These are phyloP conservation scores for Cytospora piceae DNA, from an alignment of 2,329 filamentous ascomycete species.

Conservation along the genomic window DNA sequence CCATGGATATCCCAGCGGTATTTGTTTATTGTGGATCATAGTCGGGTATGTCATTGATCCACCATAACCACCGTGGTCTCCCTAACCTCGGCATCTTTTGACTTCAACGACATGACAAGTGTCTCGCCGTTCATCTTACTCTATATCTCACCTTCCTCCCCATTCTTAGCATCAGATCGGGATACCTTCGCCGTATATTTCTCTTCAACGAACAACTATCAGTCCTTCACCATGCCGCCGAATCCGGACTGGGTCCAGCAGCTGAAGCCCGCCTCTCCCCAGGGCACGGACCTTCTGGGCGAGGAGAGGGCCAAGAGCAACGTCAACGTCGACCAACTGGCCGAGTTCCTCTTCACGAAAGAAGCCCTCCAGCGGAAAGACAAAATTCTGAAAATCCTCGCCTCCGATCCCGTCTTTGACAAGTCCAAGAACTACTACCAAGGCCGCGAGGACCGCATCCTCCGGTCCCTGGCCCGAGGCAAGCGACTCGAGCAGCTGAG, in stretches of 20 bases:
- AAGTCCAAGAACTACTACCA: constrained; percentile 79
- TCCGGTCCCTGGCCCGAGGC: constrained; percentile 69
- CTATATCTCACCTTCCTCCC: background rate
- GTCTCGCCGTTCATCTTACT: background rate
- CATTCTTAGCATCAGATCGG: background rate
- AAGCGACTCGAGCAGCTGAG: constrained; percentile 72
- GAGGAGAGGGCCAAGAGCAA: constrained; percentile 70
- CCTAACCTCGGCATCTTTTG: background rate
- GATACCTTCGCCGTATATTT: background rate
- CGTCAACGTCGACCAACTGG: constrained; percentile 68
- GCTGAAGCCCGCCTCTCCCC: constrained; percentile 57
- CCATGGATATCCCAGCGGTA: background rate
- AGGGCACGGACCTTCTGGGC: constrained; percentile 70
- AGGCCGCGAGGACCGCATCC: constrained; percentile 69
- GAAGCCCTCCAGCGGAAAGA: constrained; percentile 64
- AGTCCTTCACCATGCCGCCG: constrained; percentile 20
- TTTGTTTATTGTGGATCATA: background rate
- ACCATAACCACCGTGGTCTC: background rate
- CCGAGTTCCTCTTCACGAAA: constrained; percentile 70
- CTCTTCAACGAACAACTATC: background rate
- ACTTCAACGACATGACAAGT: background rate
- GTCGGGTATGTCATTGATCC: background rate
- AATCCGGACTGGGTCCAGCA: constrained; percentile 37
- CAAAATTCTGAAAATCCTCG: constrained; percentile 65
- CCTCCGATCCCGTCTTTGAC: constrained; percentile 72